Evolutionary conservation across 208 protist species (phyloP).

Genomic region (Crithidia mellificae): DNA sequence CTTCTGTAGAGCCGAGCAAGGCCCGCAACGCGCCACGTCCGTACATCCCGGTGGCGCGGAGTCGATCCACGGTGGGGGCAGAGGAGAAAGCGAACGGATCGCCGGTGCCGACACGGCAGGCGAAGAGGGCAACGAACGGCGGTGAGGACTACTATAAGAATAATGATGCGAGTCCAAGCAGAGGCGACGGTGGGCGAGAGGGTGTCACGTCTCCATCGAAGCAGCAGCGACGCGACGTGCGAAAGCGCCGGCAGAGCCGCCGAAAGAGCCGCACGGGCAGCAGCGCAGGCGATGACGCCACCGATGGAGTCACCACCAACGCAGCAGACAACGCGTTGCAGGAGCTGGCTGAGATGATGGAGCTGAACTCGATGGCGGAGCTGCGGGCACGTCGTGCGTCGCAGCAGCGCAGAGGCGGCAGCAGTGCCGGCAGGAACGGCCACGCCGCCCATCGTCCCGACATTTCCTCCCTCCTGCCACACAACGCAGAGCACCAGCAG

Average conservation of each 20-base stretch:
- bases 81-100: neutral
- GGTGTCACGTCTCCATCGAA: neutral
- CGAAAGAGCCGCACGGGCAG: neutral
- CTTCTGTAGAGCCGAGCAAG: constrained; percentile 54
- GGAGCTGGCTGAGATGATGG: constrained; percentile 9
- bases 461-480: constrained; percentile 2
- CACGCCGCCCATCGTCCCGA: neutral
- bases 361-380: constrained; percentile 12
- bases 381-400: constrained; percentile 10
- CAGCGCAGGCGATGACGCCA: neutral
- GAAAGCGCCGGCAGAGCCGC: neutral
- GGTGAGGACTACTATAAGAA: neutral
- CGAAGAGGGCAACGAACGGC: neutral
- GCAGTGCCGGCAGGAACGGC: neutral
- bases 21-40: constrained; percentile 67
- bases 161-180: neutral
- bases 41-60: constrained; percentile 14
- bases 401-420: neutral
- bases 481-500: neutral
- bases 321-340: neutral
- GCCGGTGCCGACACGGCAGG: constrained; percentile 10
- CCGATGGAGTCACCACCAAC: neutral
- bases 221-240: constrained; percentile 3
- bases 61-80: neutral
- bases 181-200: neutral